Base-by-base conservation (phyloP, 495 filamentous ascomycete genomes). In the Penicillium waksmanii region DNA sequence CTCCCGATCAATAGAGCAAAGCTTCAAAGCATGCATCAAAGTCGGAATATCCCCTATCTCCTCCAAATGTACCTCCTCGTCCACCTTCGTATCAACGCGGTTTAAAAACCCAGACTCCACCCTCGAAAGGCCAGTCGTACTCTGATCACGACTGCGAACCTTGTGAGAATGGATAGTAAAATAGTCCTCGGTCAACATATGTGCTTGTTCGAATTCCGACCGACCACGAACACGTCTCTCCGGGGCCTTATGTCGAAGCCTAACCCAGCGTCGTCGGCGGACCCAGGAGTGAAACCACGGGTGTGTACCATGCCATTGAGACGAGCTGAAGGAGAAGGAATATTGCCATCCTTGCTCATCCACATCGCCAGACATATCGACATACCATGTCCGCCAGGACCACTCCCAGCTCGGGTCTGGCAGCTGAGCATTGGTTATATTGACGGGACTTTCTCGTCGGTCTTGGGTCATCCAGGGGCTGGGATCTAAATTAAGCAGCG, bases 311-410 rank as follows among this genome's bases (percentile, higher is more conserved):
- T 98, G 96, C 96, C 96, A 99, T 2, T 87, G 84, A 54, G 90
- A 94, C 47, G 83, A 87, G 2, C 77, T 73, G 65, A 98, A 99
- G 58, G 87, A 89, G 75, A 96, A 91, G 19, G 89, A 90, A 67
- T 99, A 99, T 66, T 93, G 84, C 96, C 96, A 99, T 3, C 96
- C 96, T 60, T 96, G 92, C 58, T 94, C 88, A 65, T 98, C 96
- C 10, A 91, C 85, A 60, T 90, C 86, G n/a, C 85, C 85, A 8
- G 90, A 88, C 82, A 92, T 91, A 67, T 99, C 93, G 21, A 97
- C 87, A 62, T 90, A 92, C 96, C 96, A 99, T 38, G 87, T 87
- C 57, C 88, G 85, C 96, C 95, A 99, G 5, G 84, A 88, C 95
- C 95, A 98, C 73, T 89, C 85, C 96, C 96, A 99, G 66, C 88